These are phyloP conservation scores for Trichoderma parareesei DNA, from an alignment of 495 filamentous ascomycete genomes.

Conservation along the genomic window DNA sequence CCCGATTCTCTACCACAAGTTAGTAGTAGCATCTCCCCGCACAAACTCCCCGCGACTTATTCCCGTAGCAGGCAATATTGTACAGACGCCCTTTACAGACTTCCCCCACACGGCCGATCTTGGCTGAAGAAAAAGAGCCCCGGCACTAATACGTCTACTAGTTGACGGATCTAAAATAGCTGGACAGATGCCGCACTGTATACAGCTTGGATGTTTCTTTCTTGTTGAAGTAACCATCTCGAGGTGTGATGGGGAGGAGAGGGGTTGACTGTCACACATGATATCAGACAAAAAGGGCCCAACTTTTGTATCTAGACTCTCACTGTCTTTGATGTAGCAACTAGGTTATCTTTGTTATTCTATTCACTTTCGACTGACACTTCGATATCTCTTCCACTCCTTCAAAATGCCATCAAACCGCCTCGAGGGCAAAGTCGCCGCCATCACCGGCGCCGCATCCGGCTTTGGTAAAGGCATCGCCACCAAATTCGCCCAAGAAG, in stretches of 20 bases:
- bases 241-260: neutral
- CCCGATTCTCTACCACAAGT: neutral
- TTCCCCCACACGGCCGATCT: neutral
- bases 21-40: too few species aligned
- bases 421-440: slow-evolving; percentile 43
- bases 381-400: neutral
- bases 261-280: neutral
- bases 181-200: neutral
- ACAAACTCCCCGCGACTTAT: too few species aligned
- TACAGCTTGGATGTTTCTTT: neutral
- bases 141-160: neutral
- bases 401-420: slow-evolving; percentile 17
- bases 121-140: neutral
- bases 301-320: neutral
- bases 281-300: neutral
- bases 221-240: neutral
- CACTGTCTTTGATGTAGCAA: neutral
- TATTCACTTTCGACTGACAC: neutral
- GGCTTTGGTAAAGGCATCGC: slow-evolving; percentile 55
- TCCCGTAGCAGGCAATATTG: too few species aligned
- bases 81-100: neutral
- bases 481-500: slow-evolving; percentile 48
- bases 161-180: neutral
- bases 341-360: neutral
- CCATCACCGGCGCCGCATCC: slow-evolving; percentile 42